A percentile compares a stretch with the other conserved stretches of the same genome.
Evolutionary conservation across 2,329 filamentous ascomycete species (phyloP).

Genomic region (Chaetomiaceae sp.): DNA sequence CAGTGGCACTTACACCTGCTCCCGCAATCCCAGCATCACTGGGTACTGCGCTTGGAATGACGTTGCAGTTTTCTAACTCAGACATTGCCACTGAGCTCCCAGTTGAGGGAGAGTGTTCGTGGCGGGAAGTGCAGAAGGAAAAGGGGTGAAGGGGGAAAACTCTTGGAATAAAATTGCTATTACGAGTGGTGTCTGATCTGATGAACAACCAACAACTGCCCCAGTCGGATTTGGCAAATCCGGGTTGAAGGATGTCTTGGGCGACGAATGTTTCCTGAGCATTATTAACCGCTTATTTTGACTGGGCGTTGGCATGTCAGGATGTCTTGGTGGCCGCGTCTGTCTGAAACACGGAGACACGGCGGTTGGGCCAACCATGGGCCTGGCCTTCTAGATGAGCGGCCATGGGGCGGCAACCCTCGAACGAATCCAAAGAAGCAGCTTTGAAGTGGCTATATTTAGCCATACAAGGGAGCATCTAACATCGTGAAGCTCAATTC

Average conservation of each 20-base stretch:
- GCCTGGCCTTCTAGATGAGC: not conserved
- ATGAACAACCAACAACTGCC: too few species aligned
- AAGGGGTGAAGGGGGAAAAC: too few species aligned
- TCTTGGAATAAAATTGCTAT: too few species aligned
- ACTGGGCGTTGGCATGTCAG: not conserved
- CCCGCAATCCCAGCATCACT: conserved; percentile 56
- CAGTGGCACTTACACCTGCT: conserved; percentile 43
- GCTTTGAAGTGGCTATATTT: not conserved
- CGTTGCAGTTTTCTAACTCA: conserved; percentile 39
- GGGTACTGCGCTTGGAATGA: conserved; percentile 38
- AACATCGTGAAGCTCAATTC: too few species aligned
- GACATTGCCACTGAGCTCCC: too few species aligned
- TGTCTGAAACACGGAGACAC: not conserved
- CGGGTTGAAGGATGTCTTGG: too few species aligned
- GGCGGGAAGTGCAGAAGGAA: too few species aligned
- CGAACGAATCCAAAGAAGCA: not conserved
- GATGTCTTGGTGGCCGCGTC: not conserved
- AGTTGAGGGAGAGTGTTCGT: too few species aligned
- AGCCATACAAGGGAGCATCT: not conserved
- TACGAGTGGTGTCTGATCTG: too few species aligned
- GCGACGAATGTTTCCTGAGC: too few species aligned
- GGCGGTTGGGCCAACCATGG: not conserved
- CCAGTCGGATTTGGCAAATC: too few species aligned
- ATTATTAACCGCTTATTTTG: too few species aligned
- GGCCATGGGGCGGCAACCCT: not conserved